Conservation (phyloP, 2,329 filamentous ascomycete species). For the Geosmithia morbida region DNA sequence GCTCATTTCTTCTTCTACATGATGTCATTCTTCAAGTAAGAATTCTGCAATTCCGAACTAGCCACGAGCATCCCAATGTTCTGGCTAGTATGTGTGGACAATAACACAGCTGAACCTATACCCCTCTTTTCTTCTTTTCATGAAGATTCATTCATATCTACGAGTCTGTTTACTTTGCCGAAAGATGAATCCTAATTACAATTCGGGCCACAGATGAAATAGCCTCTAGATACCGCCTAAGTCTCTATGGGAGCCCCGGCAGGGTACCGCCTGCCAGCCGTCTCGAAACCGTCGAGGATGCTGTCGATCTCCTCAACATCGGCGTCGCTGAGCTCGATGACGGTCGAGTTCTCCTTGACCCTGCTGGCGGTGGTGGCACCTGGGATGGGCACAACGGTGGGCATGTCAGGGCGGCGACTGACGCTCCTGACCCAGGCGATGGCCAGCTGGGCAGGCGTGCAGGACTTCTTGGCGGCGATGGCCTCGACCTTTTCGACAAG, state of each 20-base stretch:
- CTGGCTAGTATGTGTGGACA: neutral
- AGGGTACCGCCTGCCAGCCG: conserved; percentile 34
- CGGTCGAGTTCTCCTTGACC: conserved; percentile 44
- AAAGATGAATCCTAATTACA: neutral
- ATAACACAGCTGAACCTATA: conserved; percentile 13
- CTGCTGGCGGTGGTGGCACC: conserved; percentile 42
- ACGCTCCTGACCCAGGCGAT: conserved; percentile 46
- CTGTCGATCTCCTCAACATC: conserved; percentile 36
- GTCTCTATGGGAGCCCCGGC: conserved; percentile 11
- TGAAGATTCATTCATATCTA: too few species aligned
- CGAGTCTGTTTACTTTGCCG: neutral
- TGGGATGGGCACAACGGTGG: conserved; percentile 50
- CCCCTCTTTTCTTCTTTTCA: conserved; percentile 11
- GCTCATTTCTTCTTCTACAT: conserved; percentile 6
- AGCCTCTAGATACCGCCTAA: neutral
- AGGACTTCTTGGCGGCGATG: conserved; percentile 43
- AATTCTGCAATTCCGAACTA: conserved; percentile 35
- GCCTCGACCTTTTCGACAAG: conserved; percentile 41
- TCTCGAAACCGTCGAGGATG: conserved; percentile 30
- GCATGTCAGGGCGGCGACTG: conserved; percentile 35
- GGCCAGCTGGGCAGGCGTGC: conserved; percentile 49
- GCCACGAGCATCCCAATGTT: conserved; percentile 4
- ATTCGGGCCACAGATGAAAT: neutral
- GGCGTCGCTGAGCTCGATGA: conserved; percentile 30
- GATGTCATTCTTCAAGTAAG: conserved; percentile 23